phyloP scores from a whole-genome alignment of 2,329 filamentous ascomycete genomes.

The Achaetomium macrosporum region DNA sequence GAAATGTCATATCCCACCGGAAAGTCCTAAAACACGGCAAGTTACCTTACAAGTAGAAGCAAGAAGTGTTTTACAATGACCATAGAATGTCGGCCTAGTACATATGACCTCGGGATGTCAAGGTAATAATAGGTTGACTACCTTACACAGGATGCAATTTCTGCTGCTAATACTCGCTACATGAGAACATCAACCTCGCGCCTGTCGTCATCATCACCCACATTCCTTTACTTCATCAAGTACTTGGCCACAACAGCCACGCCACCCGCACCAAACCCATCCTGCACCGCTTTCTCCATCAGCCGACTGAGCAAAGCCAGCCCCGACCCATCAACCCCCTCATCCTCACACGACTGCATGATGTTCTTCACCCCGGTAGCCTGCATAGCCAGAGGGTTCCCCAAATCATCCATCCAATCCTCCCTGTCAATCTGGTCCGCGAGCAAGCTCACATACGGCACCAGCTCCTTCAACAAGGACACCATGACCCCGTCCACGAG shows the following conservation, averaged over 20 bases:
- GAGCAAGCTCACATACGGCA: constrained; percentile 23
- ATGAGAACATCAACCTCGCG: no score
- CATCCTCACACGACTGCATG: constrained; percentile 22
- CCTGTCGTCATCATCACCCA: no score
- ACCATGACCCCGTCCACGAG: constrained; percentile 17
- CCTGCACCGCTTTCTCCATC: constrained; percentile 14
- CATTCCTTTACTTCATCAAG: no score
- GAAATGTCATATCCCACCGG: no score
- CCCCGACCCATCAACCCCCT: constrained; percentile 19
- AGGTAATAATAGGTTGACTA: no score
- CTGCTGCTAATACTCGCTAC: no score
- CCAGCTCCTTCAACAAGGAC: constrained; percentile 24
- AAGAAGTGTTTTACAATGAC: no score
- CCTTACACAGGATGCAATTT: no score
- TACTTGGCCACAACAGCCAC: constrained; percentile 8
- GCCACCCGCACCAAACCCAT: constrained; percentile 8
- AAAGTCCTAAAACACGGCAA: no score
- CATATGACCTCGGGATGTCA: no score
- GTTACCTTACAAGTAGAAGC: no score
- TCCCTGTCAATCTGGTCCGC: constrained; percentile 22
- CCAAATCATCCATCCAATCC: constrained; percentile 23
- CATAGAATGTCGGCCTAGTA: no score
- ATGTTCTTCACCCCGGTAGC: constrained; percentile 23
- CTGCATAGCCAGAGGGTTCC: constrained; percentile 28
- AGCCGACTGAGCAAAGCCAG: constrained; percentile 1